Conservation (phyloP, 768 basidiomycete genomes). For the Rhizopogon salebrosus region DNA sequence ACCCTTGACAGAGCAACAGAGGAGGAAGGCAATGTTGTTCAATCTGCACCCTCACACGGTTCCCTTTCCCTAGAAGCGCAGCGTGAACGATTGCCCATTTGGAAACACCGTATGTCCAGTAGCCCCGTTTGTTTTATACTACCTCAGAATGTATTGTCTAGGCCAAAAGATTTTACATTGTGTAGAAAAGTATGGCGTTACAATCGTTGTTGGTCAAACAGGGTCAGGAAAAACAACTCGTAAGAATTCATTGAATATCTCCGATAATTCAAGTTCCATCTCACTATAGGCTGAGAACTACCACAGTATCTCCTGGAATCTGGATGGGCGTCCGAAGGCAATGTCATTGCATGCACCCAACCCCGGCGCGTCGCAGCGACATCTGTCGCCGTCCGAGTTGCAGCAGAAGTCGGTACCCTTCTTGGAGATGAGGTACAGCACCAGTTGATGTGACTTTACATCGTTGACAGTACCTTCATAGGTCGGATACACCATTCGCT, state of each 20-base stretch:
- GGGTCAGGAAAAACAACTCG: constrained; percentile 98
- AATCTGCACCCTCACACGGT: constrained; percentile 53
- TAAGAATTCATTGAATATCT: constrained; percentile 33
- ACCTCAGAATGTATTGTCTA: constrained; percentile 23
- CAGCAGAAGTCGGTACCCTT: constrained; percentile 83
- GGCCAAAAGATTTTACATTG: constrained; percentile 78
- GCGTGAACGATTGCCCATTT: constrained; percentile 82
- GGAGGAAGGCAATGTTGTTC: constrained; percentile 65
- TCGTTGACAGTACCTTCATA: constrained; percentile 30
- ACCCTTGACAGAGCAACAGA: constrained; percentile 80
- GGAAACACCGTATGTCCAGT: constrained; percentile 67
- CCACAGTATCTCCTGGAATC: constrained; percentile 93
- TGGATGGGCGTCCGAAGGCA: constrained; percentile 84
- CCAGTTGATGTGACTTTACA: background rate
- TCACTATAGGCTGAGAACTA: constrained; percentile 53
- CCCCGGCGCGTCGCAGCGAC: constrained; percentile 93
- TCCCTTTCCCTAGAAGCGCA: constrained; percentile 67
- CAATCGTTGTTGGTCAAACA: constrained; percentile 91
- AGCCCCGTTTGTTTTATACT: background rate
- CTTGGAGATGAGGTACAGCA: constrained; percentile 80
- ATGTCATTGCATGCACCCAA: constrained; percentile 89
- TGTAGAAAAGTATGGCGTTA: constrained; percentile 77
- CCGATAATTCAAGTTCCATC: background rate
- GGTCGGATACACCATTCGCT: constrained; percentile 98
- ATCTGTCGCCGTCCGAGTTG: constrained; percentile 86